These are phyloP conservation scores for Cyberlindnera mrakii DNA, from an alignment of 805 yeast species.

Conservation along the genomic window DNA sequence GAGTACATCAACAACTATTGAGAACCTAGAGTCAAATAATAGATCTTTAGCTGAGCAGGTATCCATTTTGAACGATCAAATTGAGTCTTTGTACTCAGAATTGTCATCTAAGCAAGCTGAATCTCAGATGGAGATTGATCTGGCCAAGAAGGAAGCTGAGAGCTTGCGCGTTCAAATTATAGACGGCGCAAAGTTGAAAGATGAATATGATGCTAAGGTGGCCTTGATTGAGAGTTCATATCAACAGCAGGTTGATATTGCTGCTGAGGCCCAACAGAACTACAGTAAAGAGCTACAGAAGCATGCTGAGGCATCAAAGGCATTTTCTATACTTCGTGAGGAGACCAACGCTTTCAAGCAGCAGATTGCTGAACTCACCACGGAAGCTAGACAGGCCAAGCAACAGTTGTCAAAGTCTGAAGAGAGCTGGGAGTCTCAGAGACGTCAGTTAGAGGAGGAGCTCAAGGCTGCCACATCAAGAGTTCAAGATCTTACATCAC, in stretches of 20 bases:
- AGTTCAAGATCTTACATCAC: slow-evolving; percentile 54
- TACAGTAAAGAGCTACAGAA: slow-evolving; percentile 50
- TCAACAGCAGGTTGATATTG: slow-evolving; percentile 39
- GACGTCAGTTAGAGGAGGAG: slow-evolving; percentile 37
- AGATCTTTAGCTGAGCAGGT: slow-evolving; percentile 15
- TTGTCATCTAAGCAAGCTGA: slow-evolving; percentile 22
- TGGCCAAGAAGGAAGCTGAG: slow-evolving; percentile 13
- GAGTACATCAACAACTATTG: slow-evolving; percentile 13
- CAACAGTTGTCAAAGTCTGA: slow-evolving; percentile 30
- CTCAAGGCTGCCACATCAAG: slow-evolving; percentile 39
- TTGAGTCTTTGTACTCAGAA: slow-evolving; percentile 27
- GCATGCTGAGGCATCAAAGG: slow-evolving; percentile 45
- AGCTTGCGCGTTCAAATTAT: slow-evolving; percentile 16
- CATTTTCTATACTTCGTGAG: slow-evolving; percentile 34
- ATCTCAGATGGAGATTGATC: slow-evolving; percentile 17
- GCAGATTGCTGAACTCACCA: slow-evolving; percentile 19
- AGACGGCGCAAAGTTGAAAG: slow-evolving; percentile 21
- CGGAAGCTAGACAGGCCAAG: slow-evolving; percentile 27
- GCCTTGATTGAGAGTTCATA: slow-evolving; percentile 30
- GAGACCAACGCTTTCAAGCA: slow-evolving; percentile 27
- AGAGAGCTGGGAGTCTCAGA: slow-evolving; percentile 41
- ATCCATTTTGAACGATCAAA: slow-evolving; percentile 25
- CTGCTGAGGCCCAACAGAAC: slow-evolving; percentile 43
- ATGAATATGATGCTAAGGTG: slow-evolving; percentile 27
- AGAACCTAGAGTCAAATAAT: slow-evolving; percentile 18